A percentile compares a stretch with the other conserved stretches of the same genome.
Evolutionary conservation across 2,329 filamentous ascomycete genomes (phyloP).

Genomic region (Eurotiales sp.): DNA sequence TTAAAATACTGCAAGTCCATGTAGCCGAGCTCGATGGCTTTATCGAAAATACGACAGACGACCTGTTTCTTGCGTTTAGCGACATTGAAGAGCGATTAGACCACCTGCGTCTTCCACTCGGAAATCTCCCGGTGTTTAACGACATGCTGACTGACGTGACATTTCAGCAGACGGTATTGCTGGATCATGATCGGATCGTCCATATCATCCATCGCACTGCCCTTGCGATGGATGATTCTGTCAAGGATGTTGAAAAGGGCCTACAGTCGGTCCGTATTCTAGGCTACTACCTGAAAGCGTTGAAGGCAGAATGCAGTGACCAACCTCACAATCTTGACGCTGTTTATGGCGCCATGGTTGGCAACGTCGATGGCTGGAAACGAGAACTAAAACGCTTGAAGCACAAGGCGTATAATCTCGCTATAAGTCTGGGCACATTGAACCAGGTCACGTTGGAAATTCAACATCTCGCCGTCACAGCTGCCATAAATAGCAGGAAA

Average conservation of each 20-base stretch:
- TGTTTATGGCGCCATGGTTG: slow-evolving; percentile 85
- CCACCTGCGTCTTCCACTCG: slow-evolving; percentile 75
- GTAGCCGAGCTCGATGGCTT: slow-evolving; percentile 94
- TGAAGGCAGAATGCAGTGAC: slow-evolving; percentile 60
- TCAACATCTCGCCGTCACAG: slow-evolving; percentile 76
- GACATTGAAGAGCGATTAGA: slow-evolving; percentile 79
- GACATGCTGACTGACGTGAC: slow-evolving; percentile 79
- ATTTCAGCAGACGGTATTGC: slow-evolving; percentile 77
- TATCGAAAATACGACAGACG: slow-evolving; percentile 78
- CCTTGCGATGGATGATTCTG: slow-evolving; percentile 68
- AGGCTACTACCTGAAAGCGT: slow-evolving; percentile 66
- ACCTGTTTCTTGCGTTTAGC: slow-evolving; percentile 70
- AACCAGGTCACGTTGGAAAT: slow-evolving; percentile 78
- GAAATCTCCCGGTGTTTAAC: slow-evolving; percentile 78
- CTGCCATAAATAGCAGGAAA: slow-evolving; percentile 60
- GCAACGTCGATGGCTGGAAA: slow-evolving; percentile 87
- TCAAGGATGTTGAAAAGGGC: slow-evolving; percentile 76
- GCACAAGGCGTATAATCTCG: slow-evolving; percentile 66
- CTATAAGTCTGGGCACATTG: slow-evolving; percentile 66
- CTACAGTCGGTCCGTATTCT: slow-evolving; percentile 73
- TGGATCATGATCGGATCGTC: slow-evolving; percentile 87
- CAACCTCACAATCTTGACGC: slow-evolving; percentile 59
- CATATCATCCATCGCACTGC: slow-evolving; percentile 80
- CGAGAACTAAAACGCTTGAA: slow-evolving; percentile 74
- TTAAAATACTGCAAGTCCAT: slow-evolving; percentile 83